A percentile compares a stretch with the other conserved stretches of the same genome.
phyloP scores from a whole-genome alignment of 345 rosid species.

The Iberis pinnata region DNA sequence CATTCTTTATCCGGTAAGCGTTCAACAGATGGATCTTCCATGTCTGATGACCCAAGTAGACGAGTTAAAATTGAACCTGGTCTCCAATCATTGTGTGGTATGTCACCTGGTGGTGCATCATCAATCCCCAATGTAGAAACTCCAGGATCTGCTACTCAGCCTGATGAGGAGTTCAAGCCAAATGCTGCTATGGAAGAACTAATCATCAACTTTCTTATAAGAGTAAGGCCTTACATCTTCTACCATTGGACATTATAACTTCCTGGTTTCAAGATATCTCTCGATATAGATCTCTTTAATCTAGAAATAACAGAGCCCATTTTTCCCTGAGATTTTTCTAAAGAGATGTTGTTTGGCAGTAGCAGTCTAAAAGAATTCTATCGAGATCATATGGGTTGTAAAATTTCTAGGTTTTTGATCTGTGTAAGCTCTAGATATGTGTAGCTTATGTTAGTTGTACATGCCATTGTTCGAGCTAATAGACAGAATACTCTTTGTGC shows the following conservation, averaged over 20 bases:
- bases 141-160: conserved; percentile 88
- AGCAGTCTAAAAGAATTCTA: background rate
- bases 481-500: too few species aligned
- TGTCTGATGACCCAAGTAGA: conserved; percentile 68
- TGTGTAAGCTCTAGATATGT: background rate
- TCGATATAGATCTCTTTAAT: too few species aligned
- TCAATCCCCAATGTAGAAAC: conserved; percentile 79
- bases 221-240: conserved; percentile 50
- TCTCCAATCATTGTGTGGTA: conserved; percentile 75
- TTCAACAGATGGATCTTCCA: conserved; percentile 57
- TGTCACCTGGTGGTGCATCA: conserved; percentile 89
- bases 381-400: background rate
- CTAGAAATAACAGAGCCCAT: too few species aligned
- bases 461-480: conserved; percentile 3
- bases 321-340: conserved; percentile 1
- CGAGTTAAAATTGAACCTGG: conserved; percentile 86
- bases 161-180: conserved; percentile 98
- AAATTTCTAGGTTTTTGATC: conserved; percentile 5
- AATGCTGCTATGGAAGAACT: conserved; percentile 99
- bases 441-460: conserved; percentile 8
- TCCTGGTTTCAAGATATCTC: background rate
- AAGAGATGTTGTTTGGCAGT: background rate
- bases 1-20: conserved; percentile 49
- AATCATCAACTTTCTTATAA: conserved; percentile 90
- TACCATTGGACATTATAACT: conserved; percentile 6